Evolutionary conservation across 1,284 basidiomycete species (phyloP).

Genomic region (Cutaneotrichosporon dermatis): DNA sequence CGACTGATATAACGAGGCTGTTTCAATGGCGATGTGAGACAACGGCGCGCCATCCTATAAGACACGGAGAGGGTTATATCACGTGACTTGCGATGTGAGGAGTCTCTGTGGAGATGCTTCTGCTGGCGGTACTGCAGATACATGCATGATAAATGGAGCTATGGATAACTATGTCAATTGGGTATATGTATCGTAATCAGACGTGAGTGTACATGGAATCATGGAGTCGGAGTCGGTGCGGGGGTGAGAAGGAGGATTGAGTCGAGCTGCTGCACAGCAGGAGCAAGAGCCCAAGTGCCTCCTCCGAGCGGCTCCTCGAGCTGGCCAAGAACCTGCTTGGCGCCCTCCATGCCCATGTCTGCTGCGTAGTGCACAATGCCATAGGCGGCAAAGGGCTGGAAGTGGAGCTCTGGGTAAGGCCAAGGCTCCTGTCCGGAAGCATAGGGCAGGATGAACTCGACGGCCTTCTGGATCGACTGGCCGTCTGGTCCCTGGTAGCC

Average conservation of each 20-base stretch:
- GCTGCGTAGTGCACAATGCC: slow-evolving; percentile 11
- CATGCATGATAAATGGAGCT: no score
- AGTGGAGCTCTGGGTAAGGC: slow-evolving; percentile 8
- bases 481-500: slow-evolving; percentile 11
- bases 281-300: slow-evolving; percentile 7
- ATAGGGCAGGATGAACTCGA: slow-evolving; percentile 5
- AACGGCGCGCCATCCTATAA: no score
- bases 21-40: no score
- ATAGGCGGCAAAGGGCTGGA: slow-evolving; percentile 7
- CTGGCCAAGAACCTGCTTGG: background rate
- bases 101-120: no score
- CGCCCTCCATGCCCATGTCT: slow-evolving; percentile 6
- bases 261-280: slow-evolving; percentile 14
- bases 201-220: no score
- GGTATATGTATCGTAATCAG: no score
- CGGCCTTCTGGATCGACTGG: slow-evolving; percentile 4
- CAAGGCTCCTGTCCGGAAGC: slow-evolving; percentile 2
- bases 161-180: no score
- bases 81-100: no score
- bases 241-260: slow-evolving; percentile 1
- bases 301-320: slow-evolving; percentile 5
- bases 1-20: slow-evolving; percentile 3
- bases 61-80: no score
- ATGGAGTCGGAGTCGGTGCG: no score
- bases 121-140: no score